Conservation (phyloP, 2,329 filamentous ascomycete species). For the Pochonia chlamydosporia region DNA sequence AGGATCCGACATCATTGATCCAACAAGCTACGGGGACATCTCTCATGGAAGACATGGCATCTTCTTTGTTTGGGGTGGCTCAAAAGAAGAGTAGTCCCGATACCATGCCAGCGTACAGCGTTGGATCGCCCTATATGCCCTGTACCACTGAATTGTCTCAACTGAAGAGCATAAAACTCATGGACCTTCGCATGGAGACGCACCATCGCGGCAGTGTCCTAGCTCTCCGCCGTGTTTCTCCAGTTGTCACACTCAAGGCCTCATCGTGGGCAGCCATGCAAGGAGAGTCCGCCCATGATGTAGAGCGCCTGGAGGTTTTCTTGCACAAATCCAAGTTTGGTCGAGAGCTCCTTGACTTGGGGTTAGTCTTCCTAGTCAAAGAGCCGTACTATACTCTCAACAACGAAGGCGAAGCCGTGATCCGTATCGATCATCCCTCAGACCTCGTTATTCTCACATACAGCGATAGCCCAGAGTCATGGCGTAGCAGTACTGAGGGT, state of each 20-base stretch:
- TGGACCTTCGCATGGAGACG: conserved; percentile 21
- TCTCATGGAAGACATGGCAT: conserved; percentile 27
- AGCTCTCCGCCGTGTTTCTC: conserved; percentile 20
- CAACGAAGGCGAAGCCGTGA: conserved; percentile 29
- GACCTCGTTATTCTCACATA: conserved; percentile 18
- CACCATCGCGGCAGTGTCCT: conserved; percentile 23
- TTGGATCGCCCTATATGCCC: conserved; percentile 21
- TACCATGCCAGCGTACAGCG: conserved; percentile 20
- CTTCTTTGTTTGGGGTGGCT: conserved; percentile 12
- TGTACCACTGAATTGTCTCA: conserved; percentile 13
- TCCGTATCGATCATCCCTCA: conserved; percentile 31
- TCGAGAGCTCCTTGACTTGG: conserved; percentile 26
- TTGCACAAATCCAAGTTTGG: conserved; percentile 28
- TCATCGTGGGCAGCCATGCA: conserved; percentile 26
- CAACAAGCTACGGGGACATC: conserved; percentile 21
- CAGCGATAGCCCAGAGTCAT: conserved; percentile 13
- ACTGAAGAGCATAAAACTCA: conserved; percentile 18
- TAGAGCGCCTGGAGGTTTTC: conserved; percentile 22
- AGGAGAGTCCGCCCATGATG: conserved; percentile 17
- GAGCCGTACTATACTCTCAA: conserved; percentile 44
- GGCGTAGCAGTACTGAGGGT: conserved; percentile 4
- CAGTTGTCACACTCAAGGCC: conserved; percentile 16
- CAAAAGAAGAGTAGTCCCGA: conserved; percentile 11
- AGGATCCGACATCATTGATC: conserved; percentile 14
- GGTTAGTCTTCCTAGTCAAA: conserved; percentile 34